Evolutionary conservation across 2,329 filamentous ascomycete species (phyloP), one percentile per base, ranked within the genome.

Genomic region (Juglanconis sp.): DNA sequence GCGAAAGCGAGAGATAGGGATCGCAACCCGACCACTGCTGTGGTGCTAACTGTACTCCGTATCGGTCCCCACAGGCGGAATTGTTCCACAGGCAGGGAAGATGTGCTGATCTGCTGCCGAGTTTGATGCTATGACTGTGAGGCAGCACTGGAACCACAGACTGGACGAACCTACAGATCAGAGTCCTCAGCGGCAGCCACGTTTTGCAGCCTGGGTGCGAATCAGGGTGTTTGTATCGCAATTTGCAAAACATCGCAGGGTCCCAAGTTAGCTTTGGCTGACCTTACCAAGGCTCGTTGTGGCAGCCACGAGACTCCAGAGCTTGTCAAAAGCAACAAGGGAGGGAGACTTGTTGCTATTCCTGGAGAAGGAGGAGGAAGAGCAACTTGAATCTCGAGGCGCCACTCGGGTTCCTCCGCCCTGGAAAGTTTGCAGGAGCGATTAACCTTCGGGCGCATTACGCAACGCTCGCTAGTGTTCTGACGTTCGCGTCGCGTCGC

Each of bases 1-100:
- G 48, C 48, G 60, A 52, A 51, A 59, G 60, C 42, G 60, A 53
- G 47, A 36, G 44, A 51, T 32, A 47, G 42, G 53, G 42, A 15
- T 36, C 40, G 47, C 44, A 32, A 32, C 15, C 32, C 9, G 10
- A 10, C 51, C 51, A 53, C 38, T 32, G 24, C 24, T 24, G 24
- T 24, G 24, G 24, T 24, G 24, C 24, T 24, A 24, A 24, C 38
- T 15, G 4, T 42, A 42, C 38, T 24, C 38, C n/a, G 38, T 42
- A 15, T 42, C 38, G 38, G 38, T 42, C 38, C 38, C 38, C 38
- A 38, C 35, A 38, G 11, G 3, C 35, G 35, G 35, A 38, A 38
- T 38, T 38, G 35, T 38, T 11, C 35, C 35, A 42, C 38, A 42
- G 38, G 5, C 38, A 15, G 38, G 38, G n/a, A 42, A 11, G 11